Evolutionary conservation across 2,329 filamentous ascomycete species (phyloP), one percentile per base, ranked within the genome.

Genomic region (Aurifilum marmelostoma): DNA sequence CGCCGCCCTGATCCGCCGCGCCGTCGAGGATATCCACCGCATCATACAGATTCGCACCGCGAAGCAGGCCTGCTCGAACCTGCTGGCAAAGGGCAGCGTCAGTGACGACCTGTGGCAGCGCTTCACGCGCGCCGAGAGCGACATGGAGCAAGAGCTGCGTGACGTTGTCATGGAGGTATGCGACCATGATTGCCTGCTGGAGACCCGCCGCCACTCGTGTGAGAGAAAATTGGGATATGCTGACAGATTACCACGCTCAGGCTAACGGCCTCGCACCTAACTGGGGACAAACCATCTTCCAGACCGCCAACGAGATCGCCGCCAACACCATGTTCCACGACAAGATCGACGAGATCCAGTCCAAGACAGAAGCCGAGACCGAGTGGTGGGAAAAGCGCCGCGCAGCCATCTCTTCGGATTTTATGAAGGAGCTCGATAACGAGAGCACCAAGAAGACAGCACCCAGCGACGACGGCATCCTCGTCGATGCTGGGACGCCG

Each of bases 211-310:
- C n/a, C 29, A 32, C 34, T 37, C 34, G 18, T 21, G 27, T 18
- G 7, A 34, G 34, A 32, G 34, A 37, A 24, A 16, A 21, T 7
- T n/a, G 5, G 9, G 24, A 41, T 2, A 29, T 43, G 11, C 59
- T 62, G 14, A 43, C 34, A 43, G 21, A 50, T 56, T 18, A 11
- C 34, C 56, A 61, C 24, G 16, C 59, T 56, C 73, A 97, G 93
- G 96, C 97, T 75, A 98, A 98, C 78, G 94, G 92, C 27, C 91
- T 97, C 72, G 86, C 89, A 1, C 91, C 92, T 63, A 91, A 91
- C 79, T 99, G 96, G 96, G 96, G 96, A 71, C 91, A 96, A 77
- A 89, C 88, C 68, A 98, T 99, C 79, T 99, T 99, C 87, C 96
- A 99, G 80, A 94, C 92, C 60, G 96, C 96, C 67, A 97, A 97